Evolutionary conservation across 768 basidiomycete species (phyloP), one percentile per base, ranked within the genome.

Genomic region (Phaeolepiota aurea): DNA sequence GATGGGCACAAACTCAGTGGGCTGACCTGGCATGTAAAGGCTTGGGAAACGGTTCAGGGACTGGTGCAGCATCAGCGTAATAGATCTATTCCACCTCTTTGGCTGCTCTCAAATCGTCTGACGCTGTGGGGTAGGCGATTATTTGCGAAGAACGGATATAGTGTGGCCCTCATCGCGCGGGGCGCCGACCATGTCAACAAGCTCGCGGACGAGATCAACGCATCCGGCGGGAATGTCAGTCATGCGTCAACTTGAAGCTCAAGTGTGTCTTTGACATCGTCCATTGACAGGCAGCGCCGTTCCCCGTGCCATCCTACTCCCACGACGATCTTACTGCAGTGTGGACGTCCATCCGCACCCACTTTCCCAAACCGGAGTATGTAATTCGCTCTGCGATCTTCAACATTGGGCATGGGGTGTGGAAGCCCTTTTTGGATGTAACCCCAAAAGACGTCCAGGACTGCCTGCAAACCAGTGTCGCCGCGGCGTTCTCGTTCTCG

Each of bases 371-470:
- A 36, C 70, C 77, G 2, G 56, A 67, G 20, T 71, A 69, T 44
- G 63, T 62, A 20, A 67, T 85, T 30, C 74, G 74, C 10, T 78
- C 68, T 2, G 81, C 81, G 1, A 50, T 87, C 10, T 87, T 74
- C 61, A 87, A 87, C 50, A 72, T 65, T 2, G 80, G 65, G 0
- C 54, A 69, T 22, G 70, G 69, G 2, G 56, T 76, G 10, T 83
- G 75, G 70, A 83, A 82, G 57, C 69, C 71, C 1, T 87, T 86
- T 67, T 59, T 87, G 19, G 68, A 81, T 10, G 52, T 82, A 16
- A 79, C 74, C 0, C 71, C 75, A 1, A 64, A 74, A 37, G 80
- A 84, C 23, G 51, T 83, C 14, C 66, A 71, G 40, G 54, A 65
- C 16, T 63, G 65, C 15, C 53, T 77, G 9, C 65, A 81, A 39